Percentiles rank a stretch among this genome's conserved stretches.
Conservation (phyloP, 192 early-diverging fungal genomes). For the Entophlyctis helioformis region DNA sequence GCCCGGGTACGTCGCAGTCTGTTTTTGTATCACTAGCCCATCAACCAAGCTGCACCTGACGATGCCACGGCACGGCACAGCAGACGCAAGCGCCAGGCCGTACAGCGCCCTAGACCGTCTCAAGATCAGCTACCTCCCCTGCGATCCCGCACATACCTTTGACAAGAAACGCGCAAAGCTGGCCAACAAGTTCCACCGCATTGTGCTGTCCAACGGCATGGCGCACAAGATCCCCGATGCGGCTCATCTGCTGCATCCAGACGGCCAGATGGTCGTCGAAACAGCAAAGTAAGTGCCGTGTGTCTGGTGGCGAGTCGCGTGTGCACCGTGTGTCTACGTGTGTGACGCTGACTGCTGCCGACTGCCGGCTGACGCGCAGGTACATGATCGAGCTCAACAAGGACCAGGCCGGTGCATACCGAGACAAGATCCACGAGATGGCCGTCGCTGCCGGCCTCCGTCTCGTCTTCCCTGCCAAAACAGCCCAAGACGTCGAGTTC, state of each 20-base stretch:
- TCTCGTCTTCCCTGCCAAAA: too few relatives aligned
- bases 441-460: too few relatives aligned
- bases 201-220: conserved; percentile 14
- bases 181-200: conserved; percentile 10
- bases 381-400: too few relatives aligned
- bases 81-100: not conserved
- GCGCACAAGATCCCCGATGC: conserved; percentile 18
- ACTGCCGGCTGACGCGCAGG: too few relatives aligned
- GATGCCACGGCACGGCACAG: not conserved
- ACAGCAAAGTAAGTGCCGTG: conserved; percentile 20
- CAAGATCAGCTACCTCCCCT: conserved; percentile 11
- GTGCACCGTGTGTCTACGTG: too few relatives aligned
- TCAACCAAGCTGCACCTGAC: not conserved
- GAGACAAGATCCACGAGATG: too few relatives aligned
- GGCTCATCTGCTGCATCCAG: not conserved
- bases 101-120: not conserved
- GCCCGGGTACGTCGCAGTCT: not conserved
- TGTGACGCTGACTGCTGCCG: too few relatives aligned
- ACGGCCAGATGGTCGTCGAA: conserved; percentile 14
- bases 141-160: conserved; percentile 1
- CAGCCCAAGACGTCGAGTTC: not conserved
- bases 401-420: too few relatives aligned
- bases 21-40: not conserved
- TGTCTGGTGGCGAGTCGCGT: too few relatives aligned
- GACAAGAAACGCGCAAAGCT: conserved; percentile 1